Conservation (phyloP, 345 rosid genomes). For the Ceriops zippeliana region DNA sequence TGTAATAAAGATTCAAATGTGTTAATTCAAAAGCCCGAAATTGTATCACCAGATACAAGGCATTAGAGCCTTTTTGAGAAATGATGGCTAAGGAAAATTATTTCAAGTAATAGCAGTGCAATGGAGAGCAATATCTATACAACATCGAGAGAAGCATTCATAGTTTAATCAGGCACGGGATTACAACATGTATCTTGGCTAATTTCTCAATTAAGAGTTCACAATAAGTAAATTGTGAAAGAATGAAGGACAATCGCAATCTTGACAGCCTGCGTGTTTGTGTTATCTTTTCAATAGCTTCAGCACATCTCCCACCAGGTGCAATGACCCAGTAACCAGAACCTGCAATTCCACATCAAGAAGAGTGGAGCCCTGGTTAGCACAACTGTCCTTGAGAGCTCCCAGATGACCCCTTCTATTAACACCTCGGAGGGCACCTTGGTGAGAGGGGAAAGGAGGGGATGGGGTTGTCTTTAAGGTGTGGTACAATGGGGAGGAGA, state of each 20-base stretch:
- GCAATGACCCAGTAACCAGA: conserved; percentile 78
- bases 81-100: no score
- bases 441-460: no score
- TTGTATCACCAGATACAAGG: no score
- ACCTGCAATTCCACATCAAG: conserved; percentile 41
- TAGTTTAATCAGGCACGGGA: conserved; percentile 1
- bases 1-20: no score
- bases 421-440: not conserved
- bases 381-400: not conserved
- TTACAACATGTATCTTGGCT: not conserved
- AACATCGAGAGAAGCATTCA: not conserved
- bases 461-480: no score
- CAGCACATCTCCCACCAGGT: conserved; percentile 79
- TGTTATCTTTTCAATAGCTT: conserved; percentile 54
- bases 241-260: conserved; percentile 3
- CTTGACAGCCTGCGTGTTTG: not conserved
- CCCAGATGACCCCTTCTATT: not conserved
- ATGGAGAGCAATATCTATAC: no score
- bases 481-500: no score
- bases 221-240: not conserved
- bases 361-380: not conserved
- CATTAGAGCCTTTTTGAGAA: no score
- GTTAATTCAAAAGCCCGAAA: no score
- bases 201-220: not conserved
- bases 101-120: no score